phyloP scores from a whole-genome alignment of 2,329 filamentous ascomycete genomes.

The Pestalotiopsis sp. region DNA sequence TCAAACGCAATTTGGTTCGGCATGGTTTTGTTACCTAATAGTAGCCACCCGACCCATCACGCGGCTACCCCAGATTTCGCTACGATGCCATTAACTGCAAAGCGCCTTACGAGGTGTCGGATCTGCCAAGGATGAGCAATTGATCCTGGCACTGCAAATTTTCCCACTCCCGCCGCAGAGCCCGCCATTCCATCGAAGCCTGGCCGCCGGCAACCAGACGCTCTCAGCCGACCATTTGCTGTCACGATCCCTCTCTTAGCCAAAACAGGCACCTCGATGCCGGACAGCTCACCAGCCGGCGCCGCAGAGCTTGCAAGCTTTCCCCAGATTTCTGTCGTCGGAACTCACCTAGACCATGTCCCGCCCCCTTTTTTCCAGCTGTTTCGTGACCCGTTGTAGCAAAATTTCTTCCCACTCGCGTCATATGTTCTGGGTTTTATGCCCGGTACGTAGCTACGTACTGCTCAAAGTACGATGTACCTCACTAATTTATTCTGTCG shows the following conservation, averaged over 20 bases:
- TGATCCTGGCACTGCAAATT: constrained; percentile 9
- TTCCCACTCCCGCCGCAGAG: background rate
- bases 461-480: background rate
- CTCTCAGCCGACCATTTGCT: background rate
- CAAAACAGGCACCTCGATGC: constrained; percentile 6
- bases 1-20: constrained; percentile 8
- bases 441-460: constrained; percentile 13
- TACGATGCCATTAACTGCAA: constrained; percentile 20
- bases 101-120: constrained; percentile 14
- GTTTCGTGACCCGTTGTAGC: background rate
- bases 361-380: background rate
- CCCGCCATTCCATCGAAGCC: background rate
- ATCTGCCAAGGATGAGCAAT: constrained; percentile 13
- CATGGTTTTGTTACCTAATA: constrained; percentile 16
- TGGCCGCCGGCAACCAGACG: too few species aligned
- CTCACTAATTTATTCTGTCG: background rate
- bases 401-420: background rate
- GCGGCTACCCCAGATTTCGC: constrained; percentile 20
- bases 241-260: background rate
- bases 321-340: constrained; percentile 1
- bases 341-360: constrained; percentile 1
- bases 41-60: constrained; percentile 18
- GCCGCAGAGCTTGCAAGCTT: constrained; percentile 6
- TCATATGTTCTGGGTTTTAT: background rate
- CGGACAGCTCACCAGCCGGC: background rate